Evolutionary conservation across 2,329 filamentous ascomycete genomes (phyloP), one percentile per base, ranked within the genome.

Genomic region (Capronia coronata): DNA sequence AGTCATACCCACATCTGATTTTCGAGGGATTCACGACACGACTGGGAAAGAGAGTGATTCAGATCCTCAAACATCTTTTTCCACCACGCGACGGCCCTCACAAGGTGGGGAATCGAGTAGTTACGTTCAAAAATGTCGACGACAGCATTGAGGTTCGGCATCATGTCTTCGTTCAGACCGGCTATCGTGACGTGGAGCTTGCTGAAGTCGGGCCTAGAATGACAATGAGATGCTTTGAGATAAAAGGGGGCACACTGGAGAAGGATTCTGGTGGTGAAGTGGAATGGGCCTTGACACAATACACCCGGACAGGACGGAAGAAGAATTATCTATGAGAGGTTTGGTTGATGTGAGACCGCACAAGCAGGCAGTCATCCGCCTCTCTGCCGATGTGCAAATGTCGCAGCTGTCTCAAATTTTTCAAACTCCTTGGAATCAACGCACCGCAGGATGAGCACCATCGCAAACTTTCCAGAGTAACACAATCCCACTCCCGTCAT

Each of bases 161-260:
- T 66, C 85, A 89, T 66, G 90, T 98, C 1, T 98, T 96, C 64
- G 91, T 98, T 14, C 84, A 87, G 66, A 97, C 93, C 0, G 85
- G 87, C 1, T 93, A 91, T 64, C 83, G 94, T 64, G 87, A 84
- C 51, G 87, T 97, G 2, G 89, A 94, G 67, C 70, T 95, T 61
- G 84, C 86, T 11, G 89, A 95, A 67, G 88, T 94, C 43, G 89
- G 91, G 0, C 93, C 93, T 1, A 78, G 93, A 49, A 95, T 97
- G 87, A 95, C 89, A n/a, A 93, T 97, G 88, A 78, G 88, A 59
- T 74, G 89, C 46, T 98, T 97, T 64, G 88, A 97, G 71, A 95
- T 98, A 54, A 78, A 90, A 40, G 84, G 84, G 46, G 91, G 93
- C 13, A 94, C 91, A 2, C 73, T 96, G 52, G 93, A 97, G 65